These are phyloP conservation scores for Neofusicoccum laricinum DNA, from an alignment of 2,329 filamentous ascomycete genomes.

Conservation along the genomic window DNA sequence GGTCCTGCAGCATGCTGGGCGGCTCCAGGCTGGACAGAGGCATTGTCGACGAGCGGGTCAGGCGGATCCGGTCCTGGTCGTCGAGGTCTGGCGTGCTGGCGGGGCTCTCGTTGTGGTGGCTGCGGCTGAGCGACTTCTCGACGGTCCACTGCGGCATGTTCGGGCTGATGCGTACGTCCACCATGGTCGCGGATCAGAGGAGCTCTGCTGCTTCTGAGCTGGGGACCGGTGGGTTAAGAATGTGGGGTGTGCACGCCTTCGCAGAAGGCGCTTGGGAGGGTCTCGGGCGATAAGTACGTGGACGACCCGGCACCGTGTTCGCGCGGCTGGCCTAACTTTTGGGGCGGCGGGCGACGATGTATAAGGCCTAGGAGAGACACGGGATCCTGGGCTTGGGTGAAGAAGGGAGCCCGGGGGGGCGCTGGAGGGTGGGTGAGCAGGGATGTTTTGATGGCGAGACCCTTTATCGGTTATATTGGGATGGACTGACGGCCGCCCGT, in stretches of 20 bases:
- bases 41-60: conserved; percentile 27
- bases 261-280: not conserved
- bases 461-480: conserved; percentile 18
- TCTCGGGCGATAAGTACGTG: conserved; percentile 2
- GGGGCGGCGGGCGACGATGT: not conserved
- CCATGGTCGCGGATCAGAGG: conserved; percentile 8
- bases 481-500: conserved; percentile 17
- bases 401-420: conserved; percentile 13
- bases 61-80: conserved; percentile 32
- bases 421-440: not conserved
- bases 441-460: conserved; percentile 12
- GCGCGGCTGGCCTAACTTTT: not conserved
- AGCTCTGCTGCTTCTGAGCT: not conserved
- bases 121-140: conserved; percentile 30
- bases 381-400: not conserved
- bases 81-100: conserved; percentile 33
- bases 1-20: conserved; percentile 30
- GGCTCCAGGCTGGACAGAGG: conserved; percentile 19
- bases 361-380: not conserved
- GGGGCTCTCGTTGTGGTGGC: conserved; percentile 28
- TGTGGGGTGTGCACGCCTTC: not conserved
- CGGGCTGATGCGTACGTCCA: not conserved
- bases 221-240: not conserved
- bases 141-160: conserved; percentile 38
- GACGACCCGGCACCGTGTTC: not conserved